Base-by-base conservation (phyloP, 2,329 filamentous ascomycete species). In the Xylariaceae sp. region DNA sequence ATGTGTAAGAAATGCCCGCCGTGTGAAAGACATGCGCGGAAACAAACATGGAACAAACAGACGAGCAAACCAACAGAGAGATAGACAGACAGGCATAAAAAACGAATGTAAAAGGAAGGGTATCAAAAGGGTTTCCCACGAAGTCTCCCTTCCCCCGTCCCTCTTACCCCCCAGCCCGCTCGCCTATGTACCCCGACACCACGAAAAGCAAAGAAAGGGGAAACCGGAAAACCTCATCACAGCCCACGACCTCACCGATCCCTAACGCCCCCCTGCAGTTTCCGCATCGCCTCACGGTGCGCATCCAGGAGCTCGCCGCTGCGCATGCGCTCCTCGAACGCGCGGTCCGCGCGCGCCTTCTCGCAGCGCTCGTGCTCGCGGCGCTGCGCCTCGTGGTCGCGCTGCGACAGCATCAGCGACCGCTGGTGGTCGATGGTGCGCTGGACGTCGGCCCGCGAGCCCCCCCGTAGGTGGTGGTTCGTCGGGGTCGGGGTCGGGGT, bases 271-370 rank as follows among this genome's bases (percentile, higher is more conserved):
- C 72, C 74, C 66, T 96, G 92, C 87, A 97, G 89, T 71, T 81
- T 87, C 60, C 89, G 81, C 83, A 97, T 82, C 1, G 89, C 90
- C 61, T 93, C 88, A 19, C 89, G 82, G 71, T 97, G 93, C 20
- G 87, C 81, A 44, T 90, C 88, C 49, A 89, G 78, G 77, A 96
- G 83, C 61, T 89, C 85, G 0, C 88, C 87, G 16, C 84, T 86
- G 51, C 90, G 81, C 89, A 96, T 95, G 62, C 85, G 81, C 71
- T 88, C 85, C 62, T 91, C 89, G 65, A 91, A 86, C 40, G 81
- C 80, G 48, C 82, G 82, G 14, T 90, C 85, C 5, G 80, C 78
- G 51, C 82, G 77, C 60, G 85, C 80, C 61, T 81, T 82, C 47
- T 82, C 83, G 42, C 78, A 74, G 52, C 80, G 79, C 64, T 86